Evolutionary conservation across 768 basidiomycete species (phyloP), one percentile per base, ranked within the genome.

Genomic region (Cystofilobasidium macerans): DNA sequence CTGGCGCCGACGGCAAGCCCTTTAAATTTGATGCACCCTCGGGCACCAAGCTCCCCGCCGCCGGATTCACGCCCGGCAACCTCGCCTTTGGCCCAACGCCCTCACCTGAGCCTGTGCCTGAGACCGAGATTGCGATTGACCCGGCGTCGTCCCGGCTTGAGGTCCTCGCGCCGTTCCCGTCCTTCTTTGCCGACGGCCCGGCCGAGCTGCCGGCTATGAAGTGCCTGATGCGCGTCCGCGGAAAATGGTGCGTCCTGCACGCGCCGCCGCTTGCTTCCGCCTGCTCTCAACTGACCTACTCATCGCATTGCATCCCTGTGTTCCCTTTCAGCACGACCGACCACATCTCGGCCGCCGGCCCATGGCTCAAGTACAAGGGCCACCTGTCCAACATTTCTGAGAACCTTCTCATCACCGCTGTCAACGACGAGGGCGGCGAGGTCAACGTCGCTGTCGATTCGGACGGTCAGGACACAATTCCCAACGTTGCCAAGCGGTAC

Each of bases 321-420:
- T 38, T 42, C n/a, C 65, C 40, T 40, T 53, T 36, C 57, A 73
- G 72, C 76, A 99, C 95, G 16, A 99, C 95, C 22, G 95, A 99
- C 73, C 95, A 98, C 74, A 99, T 98, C 65, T 92, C 89, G 38
- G 95, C 95, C 43, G 95, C 95, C 36, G 95, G 95, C 2, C 89
- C 92, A 38, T 99, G 95, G 95, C 78, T 99, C 70, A 97, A 97
- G 79, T 99, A 94, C 80, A 98, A 98, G 76, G 95, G 78, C 0
- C 93, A 98, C 78, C 79, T 98, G 45, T 86, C 87, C 36, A 97
- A 97, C 75, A 95, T 97, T 68, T 91, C 93, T 4, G 90, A 97
- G 77, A 98, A 98, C 76, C 83, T 93, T 13, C 77, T 95, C 67
- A 94, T 95, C 71, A 95, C 91, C 13, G 92, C 93, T 12, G 83